Conservation (phyloP, 257 asterid species). For the Salvia hispanica region DNA sequence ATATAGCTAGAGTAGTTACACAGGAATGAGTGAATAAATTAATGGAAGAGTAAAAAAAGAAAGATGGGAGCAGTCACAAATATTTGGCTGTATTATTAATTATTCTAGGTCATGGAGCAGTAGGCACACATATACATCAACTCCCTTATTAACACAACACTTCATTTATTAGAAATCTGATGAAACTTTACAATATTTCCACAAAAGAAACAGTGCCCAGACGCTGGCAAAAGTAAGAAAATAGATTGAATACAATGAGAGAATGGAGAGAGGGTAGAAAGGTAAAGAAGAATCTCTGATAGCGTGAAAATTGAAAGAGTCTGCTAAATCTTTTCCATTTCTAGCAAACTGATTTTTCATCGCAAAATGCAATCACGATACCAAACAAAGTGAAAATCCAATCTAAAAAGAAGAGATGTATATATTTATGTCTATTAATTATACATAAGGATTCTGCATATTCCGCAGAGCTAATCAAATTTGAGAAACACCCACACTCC, state of each 20-base stretch:
- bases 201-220: conserved; percentile 3
- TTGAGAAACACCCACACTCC: conserved; percentile 12
- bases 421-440: not conserved
- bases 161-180: not conserved
- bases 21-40: too few relatives aligned
- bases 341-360: conserved; percentile 36
- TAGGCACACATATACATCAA: not conserved
- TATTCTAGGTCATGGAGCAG: not conserved
- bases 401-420: conserved; percentile 23
- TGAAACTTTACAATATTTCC: not conserved
- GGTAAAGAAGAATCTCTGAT: conserved; percentile 29
- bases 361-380: not conserved
- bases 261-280: not conserved
- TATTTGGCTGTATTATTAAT: not conserved
- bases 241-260: not conserved
- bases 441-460: not conserved
- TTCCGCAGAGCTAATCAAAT: conserved; percentile 13
- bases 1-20: too few relatives aligned
- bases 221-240: conserved; percentile 7
- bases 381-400: conserved; percentile 7
- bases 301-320: conserved; percentile 18
- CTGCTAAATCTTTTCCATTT: conserved; percentile 29
- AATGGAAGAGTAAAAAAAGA: too few relatives aligned
- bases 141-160: not conserved
- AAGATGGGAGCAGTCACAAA: too few relatives aligned